These are phyloP conservation scores for Hericium rajendrae DNA, from an alignment of 768 basidiomycete species.

Conservation along the genomic window DNA sequence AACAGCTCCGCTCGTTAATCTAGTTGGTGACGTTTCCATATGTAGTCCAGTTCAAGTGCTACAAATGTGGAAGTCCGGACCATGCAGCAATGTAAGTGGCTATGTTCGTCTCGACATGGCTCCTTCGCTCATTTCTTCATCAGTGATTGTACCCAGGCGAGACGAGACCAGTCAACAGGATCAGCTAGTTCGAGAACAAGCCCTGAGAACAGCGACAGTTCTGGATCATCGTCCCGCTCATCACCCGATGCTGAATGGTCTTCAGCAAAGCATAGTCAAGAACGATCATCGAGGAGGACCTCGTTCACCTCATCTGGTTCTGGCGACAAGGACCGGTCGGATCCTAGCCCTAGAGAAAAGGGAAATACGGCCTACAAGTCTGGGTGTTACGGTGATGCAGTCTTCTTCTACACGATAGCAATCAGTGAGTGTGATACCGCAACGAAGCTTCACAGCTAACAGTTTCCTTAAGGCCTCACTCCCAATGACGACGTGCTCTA, in stretches of 20 bases:
- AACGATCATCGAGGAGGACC: neutral
- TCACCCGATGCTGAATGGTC: neutral
- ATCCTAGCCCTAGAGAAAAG: neutral
- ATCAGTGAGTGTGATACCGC: neutral
- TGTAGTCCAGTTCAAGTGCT: neutral
- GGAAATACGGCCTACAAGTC: neutral
- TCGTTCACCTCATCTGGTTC: neutral
- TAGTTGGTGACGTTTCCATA: too few relatives aligned
- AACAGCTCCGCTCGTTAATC: too few relatives aligned
- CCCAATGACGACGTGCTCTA: neutral
- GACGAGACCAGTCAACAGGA: too few relatives aligned
- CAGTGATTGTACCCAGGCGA: too few relatives aligned
- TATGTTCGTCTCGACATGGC: neutral
- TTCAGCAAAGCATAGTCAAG: neutral
- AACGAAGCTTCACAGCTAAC: neutral
- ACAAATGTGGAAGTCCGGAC: neutral
- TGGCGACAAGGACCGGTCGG: neutral
- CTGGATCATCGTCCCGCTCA: neutral
- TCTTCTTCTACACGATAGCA: neutral
- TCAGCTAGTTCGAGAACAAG: too few relatives aligned
- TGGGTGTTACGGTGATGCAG: neutral
- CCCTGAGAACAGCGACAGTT: too few relatives aligned
- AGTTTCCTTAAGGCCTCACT: neutral
- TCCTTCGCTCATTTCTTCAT: too few relatives aligned
- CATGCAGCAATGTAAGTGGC: neutral